Base-by-base conservation (phyloP, 257 asterid genomes). In the Gardenia jasminoides region DNA sequence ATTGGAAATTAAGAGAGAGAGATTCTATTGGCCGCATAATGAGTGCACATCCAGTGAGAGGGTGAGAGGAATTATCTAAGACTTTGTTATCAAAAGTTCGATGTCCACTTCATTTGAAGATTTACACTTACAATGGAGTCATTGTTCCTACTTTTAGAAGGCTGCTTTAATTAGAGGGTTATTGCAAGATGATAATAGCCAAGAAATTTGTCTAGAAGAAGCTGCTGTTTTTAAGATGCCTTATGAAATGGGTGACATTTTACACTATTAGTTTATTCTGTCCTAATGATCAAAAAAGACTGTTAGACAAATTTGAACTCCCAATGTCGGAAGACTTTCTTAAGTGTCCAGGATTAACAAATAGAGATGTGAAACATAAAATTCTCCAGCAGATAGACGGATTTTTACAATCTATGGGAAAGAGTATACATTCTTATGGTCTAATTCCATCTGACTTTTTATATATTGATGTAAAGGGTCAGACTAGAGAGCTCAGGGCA, bases 21-120 rank as follows among this genome's bases (percentile, higher is more conserved):
- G 6, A 46, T 11, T 44, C 52, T 0, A 16, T 82, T 1, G 76
- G 79, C 0, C 15, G 64, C 2, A 36, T 71, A 11, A n/a, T 59
- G 54, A 36, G 13, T 3, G 36, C 43, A 0, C 46, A 50, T 3
- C 76, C 76, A 0, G 10, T 0, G n/a, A 10, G 76, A 71, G 10
- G 79, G 76, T 0, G 74, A 76, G 50, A 33, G 74, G 2, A 76
- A 68, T 20, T 76, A 46, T 9, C 16, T 70, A 4, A 33, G 71
- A 15, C 3, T 56, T 24, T 77, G 20, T 65, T 82, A 2, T 44
- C 39, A 4, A 76, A 64, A 24, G 65, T 81, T 0, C 17, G n/a
- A 4, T 76, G 70, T 7, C 78, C 71, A 50, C 4, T 15, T 65
- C 75, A 8, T 74, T 71, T 58, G 19, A 41, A 44, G 52, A 44